Conservation (phyloP, 148 eudicot species). For the Silene uniflora region DNA sequence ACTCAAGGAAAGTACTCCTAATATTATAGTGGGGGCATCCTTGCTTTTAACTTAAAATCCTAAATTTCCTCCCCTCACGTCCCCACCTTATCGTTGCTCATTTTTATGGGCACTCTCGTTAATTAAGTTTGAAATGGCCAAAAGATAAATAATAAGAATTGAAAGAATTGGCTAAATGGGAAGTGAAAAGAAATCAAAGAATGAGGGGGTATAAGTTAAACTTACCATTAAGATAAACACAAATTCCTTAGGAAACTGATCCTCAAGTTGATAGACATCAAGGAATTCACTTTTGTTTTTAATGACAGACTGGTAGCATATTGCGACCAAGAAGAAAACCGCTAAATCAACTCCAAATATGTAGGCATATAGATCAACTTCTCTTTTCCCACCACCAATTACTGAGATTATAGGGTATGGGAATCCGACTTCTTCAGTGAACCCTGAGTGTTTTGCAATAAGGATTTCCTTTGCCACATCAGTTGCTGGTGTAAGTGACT, state of each 20-base stretch:
- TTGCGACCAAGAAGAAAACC: constrained; percentile 90
- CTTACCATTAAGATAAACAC: constrained; percentile 86
- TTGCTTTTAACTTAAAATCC: too few relatives aligned
- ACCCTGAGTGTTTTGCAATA: constrained; percentile 52
- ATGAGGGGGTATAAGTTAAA: not conserved
- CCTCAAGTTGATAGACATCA: constrained; percentile 97
- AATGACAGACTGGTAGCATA: constrained; percentile 86
- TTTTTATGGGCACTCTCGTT: too few relatives aligned
- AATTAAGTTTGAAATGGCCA: too few relatives aligned
- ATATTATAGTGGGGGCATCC: too few relatives aligned
- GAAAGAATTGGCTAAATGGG: too few relatives aligned
- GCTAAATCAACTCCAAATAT: constrained; percentile 90
- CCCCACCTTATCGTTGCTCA: too few relatives aligned
- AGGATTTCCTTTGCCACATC: constrained; percentile 92
- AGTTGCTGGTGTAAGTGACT: constrained; percentile 89
- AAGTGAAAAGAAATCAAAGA: too few relatives aligned
- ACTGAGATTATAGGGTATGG: constrained; percentile 79
- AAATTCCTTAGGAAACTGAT: constrained; percentile 92
- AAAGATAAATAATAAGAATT: too few relatives aligned
- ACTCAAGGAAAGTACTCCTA: too few relatives aligned
- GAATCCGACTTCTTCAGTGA: constrained; percentile 62
- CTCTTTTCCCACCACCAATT: constrained; percentile 96
- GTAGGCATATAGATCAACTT: constrained; percentile 94
- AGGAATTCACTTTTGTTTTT: constrained; percentile 92
- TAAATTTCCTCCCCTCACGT: too few relatives aligned